phyloP scores from a whole-genome alignment of 176 grass and related monocot species.

The Melocanna baccifera region DNA sequence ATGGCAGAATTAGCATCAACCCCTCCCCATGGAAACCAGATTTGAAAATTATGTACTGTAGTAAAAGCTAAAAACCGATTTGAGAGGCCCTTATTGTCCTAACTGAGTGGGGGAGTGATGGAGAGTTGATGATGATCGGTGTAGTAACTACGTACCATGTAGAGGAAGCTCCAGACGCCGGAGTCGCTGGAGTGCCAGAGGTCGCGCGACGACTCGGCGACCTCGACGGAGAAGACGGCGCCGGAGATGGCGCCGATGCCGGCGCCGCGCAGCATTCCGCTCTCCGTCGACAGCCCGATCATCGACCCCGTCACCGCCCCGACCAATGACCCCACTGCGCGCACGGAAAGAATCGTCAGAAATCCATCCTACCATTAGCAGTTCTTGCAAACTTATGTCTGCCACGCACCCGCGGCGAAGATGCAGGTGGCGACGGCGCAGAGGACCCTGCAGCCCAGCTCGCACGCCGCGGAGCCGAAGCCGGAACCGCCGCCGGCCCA shows the following conservation, averaged over 20 bases:
- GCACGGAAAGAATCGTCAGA: too few relatives aligned
- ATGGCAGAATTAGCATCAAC: neutral
- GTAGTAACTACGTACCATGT: conserved; percentile 39
- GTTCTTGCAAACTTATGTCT: too few relatives aligned
- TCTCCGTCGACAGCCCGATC: conserved; percentile 63
- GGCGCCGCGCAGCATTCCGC: conserved; percentile 62
- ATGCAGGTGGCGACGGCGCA: conserved; percentile 39
- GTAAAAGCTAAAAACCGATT: too few relatives aligned
- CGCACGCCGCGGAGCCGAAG: conserved; percentile 23
- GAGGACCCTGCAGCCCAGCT: conserved; percentile 29
- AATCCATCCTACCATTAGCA: too few relatives aligned
- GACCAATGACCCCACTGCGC: conserved; percentile 48
- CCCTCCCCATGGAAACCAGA: conserved; percentile 29
- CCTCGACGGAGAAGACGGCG: conserved; percentile 90
- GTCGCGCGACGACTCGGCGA: conserved; percentile 63
- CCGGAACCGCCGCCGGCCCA: neutral
- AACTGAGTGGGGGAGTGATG: neutral
- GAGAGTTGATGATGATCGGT: neutral
- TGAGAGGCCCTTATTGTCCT: too few relatives aligned
- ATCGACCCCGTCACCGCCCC: conserved; percentile 61
- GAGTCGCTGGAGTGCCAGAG: conserved; percentile 67
- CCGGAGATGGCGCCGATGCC: conserved; percentile 92
- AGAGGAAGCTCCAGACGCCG: conserved; percentile 57
- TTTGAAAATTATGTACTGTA: too few relatives aligned
- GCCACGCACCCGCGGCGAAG: conserved; percentile 25